Percentiles rank a stretch among this genome's conserved stretches.
Conservation (phyloP, 345 rosid species). For the Hibiscus trionum region DNA sequence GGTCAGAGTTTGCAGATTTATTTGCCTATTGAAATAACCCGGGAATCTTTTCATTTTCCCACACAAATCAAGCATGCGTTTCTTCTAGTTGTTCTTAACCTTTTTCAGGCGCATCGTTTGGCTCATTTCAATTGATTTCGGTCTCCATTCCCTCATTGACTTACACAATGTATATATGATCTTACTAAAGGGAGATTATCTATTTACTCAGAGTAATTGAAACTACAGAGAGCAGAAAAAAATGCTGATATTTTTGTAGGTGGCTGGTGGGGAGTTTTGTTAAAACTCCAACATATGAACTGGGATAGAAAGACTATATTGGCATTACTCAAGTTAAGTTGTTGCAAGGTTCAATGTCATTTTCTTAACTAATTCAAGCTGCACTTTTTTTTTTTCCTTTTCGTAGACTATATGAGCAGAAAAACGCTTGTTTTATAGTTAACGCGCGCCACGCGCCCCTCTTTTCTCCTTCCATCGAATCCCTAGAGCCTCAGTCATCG, state of each 20-base stretch:
- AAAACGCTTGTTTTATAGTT: too few species aligned
- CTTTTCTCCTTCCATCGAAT: too few species aligned
- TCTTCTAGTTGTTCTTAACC: background rate
- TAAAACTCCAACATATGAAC: conserved; percentile 17
- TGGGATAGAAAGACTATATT: background rate
- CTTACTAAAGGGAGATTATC: too few species aligned
- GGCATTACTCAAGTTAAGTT: too few species aligned
- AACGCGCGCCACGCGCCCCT: too few species aligned
- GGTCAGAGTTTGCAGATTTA: background rate
- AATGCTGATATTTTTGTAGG: background rate
- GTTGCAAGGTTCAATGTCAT: too few species aligned
- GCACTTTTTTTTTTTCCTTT: too few species aligned
- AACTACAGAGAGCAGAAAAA: background rate
- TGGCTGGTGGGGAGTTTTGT: conserved; percentile 10
- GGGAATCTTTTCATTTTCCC: conserved; percentile 30
- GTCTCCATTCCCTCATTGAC: conserved; percentile 31
- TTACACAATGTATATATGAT: background rate
- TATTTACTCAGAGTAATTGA: background rate
- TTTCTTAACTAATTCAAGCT: too few species aligned
- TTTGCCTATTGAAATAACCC: too few species aligned
- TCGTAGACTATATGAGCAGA: too few species aligned
- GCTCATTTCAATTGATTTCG: conserved; percentile 7
- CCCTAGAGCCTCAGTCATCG: too few species aligned
- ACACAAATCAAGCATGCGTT: conserved; percentile 9
- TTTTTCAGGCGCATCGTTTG: background rate